These are phyloP conservation scores for Collybia nuda DNA, from an alignment of 768 basidiomycete species.

Conservation along the genomic window DNA sequence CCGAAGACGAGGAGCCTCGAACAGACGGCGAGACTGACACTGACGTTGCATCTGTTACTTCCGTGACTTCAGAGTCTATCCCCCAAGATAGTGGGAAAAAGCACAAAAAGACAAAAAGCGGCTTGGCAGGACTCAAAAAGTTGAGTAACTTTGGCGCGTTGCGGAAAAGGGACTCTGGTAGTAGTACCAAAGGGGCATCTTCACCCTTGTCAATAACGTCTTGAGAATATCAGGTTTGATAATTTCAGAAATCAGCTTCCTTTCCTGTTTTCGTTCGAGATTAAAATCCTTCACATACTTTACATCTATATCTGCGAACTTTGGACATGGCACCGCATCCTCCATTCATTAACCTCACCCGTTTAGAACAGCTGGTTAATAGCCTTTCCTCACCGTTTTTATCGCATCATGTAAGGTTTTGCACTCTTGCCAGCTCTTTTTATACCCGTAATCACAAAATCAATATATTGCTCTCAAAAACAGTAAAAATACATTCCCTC, in stretches of 20 bases:
- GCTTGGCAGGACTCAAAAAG: conserved; percentile 56
- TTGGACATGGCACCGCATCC: conserved; percentile 1
- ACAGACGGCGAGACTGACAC: conserved; percentile 31
- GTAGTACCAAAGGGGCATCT: conserved; percentile 41
- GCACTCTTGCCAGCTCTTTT: conserved; percentile 7
- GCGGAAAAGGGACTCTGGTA: conserved; percentile 53
- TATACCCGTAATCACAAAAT: conserved; percentile 20
- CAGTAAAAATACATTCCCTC: too few species aligned
- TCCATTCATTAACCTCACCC: background rate
- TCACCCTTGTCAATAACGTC: background rate
- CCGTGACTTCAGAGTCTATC: conserved; percentile 28
- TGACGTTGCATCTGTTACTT: conserved; percentile 36
- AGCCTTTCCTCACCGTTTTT: conserved; percentile 6
- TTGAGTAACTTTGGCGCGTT: conserved; percentile 43
- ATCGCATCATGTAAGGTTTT: conserved; percentile 1
- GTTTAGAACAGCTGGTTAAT: conserved; percentile 19
- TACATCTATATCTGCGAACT: background rate
- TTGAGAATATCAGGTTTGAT: background rate
- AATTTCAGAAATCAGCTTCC: background rate
- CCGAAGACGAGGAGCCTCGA: conserved; percentile 27
- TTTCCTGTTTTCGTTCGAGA: background rate
- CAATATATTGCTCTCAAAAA: background rate
- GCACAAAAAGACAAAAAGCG: conserved; percentile 59
- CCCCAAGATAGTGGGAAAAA: conserved; percentile 29
- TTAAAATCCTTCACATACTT: background rate